Percentiles rank a stretch among this genome's conserved stretches.
Conservation (phyloP, 176 grass and related monocot genomes). For the Avena insularis region DNA sequence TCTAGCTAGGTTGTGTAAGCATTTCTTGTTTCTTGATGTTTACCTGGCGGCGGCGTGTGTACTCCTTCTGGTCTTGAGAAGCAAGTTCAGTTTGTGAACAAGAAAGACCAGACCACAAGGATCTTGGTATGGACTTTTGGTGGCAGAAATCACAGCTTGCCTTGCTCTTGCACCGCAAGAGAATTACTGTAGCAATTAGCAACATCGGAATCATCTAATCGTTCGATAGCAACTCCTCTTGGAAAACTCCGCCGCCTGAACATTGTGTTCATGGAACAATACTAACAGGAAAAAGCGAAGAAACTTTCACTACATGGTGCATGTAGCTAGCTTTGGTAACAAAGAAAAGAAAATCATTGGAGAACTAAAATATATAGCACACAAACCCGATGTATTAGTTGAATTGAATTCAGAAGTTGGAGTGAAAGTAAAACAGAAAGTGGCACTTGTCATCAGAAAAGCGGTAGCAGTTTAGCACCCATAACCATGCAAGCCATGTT, state of each 20-base stretch:
- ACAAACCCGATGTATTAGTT: neutral
- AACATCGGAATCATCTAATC: neutral
- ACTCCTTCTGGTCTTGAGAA: neutral
- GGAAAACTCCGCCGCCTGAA: neutral
- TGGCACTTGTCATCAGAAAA: neutral
- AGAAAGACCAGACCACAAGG: neutral
- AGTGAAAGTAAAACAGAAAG: constrained; percentile 6
- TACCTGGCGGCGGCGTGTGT: neutral
- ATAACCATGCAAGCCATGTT: neutral
- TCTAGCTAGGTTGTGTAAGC: neutral
- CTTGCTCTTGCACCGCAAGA: constrained; percentile 3
- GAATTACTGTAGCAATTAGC: neutral
- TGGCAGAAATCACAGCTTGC: neutral
- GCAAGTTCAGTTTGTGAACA: neutral
- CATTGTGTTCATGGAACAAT: neutral
- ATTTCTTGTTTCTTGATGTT: neutral
- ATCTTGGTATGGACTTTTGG: neutral
- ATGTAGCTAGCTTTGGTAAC: constrained; percentile 8
- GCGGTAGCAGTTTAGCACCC: neutral
- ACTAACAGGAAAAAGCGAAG: neutral
- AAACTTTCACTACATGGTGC: neutral
- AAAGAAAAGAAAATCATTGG: neutral
- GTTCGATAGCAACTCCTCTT: neutral
- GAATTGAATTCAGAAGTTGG: constrained; percentile 20
- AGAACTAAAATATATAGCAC: neutral